phyloP scores from a whole-genome alignment of 176 grass and related monocot genomes.

The Pontederia crassipes region DNA sequence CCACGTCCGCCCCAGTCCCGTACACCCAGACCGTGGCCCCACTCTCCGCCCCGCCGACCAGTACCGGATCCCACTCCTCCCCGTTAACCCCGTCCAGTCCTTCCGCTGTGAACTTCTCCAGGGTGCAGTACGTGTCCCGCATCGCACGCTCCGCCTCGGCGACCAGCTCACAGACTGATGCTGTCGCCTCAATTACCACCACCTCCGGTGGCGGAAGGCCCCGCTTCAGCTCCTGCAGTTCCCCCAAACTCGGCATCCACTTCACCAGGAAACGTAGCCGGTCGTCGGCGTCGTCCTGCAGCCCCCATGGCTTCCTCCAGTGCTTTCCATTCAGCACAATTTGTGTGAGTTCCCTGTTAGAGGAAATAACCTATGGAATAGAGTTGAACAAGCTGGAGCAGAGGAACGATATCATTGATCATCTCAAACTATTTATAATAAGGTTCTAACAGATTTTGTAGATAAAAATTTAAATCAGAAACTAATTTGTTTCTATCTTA shows the following conservation, averaged over 20 bases:
- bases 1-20: slow-evolving; percentile 52
- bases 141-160: slow-evolving; percentile 47
- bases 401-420: too few relatives aligned
- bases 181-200: slow-evolving; percentile 64
- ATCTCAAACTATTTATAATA: too few relatives aligned
- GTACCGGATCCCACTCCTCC: slow-evolving; percentile 78
- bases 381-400: too few relatives aligned
- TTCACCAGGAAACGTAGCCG: slow-evolving; percentile 64
- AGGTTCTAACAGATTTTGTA: too few relatives aligned
- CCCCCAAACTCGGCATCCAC: slow-evolving; percentile 53
- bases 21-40: slow-evolving; percentile 41
- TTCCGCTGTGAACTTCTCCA: slow-evolving; percentile 52
- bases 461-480: too few relatives aligned
- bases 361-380: too few relatives aligned
- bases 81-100: slow-evolving; percentile 52
- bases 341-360: slow-evolving; percentile 34
- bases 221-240: slow-evolving; percentile 44
- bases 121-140: slow-evolving; percentile 65
- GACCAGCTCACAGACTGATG: slow-evolving; percentile 73
- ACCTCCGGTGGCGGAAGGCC: slow-evolving; percentile 49
- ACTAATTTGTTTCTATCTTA: too few relatives aligned
- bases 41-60: slow-evolving; percentile 82
- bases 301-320: slow-evolving; percentile 84
- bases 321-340: slow-evolving; percentile 73
- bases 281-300: slow-evolving; percentile 70